Base-by-base conservation (phyloP, 148 eudicot genomes). In the Simmondsia chinensis region DNA sequence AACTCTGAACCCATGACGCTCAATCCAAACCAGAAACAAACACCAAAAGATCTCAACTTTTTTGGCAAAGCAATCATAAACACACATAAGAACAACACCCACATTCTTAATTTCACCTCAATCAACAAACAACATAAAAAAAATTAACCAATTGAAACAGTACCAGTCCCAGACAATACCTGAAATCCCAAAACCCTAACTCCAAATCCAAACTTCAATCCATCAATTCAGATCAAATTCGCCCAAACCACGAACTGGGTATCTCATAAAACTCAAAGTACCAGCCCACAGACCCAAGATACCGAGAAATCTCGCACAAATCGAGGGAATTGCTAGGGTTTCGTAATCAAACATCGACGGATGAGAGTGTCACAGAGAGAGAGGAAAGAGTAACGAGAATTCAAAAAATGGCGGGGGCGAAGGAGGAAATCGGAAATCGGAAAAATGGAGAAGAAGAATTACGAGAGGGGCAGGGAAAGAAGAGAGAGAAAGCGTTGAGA, bases 391-490 rank as follows among this genome's bases (percentile, higher is more conserved):
- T 41, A 61, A 61, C 66, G 37, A 51, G 22, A 61, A 65, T 65
- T 70, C 60, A 57, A 70, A 74, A 59, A 52, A 31, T 21, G 57
- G 30, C 31, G 32, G 59, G 34, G 43, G 22, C 44, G 27, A 51
- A 31, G 53, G 32, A 51, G 21, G 60, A 43, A 32, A 57, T 18
- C 27, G 58, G 54, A 46, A 46, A 43, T 39, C 16, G 29, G 38
- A 20, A 33, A 37, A 56, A 45, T 71, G 63, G 68, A 27, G 50
- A 63, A 27, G 33, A 15, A 25, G 48, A 24, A 48, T 46, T 54
- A 37, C 52, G 42, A 41, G 64, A 68, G 15, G 51, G n/a, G 46
- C n/a, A n/a, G n/a, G n/a, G n/a, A n/a, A n/a, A n/a, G n/a, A n/a
- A 30, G 52, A 30, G n/a, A 16, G 19, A 52, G 46, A 44, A 29